Evolutionary conservation across 208 protist genomes (phyloP).

Genomic region (Herpetomonas samuelpessoai): DNA sequence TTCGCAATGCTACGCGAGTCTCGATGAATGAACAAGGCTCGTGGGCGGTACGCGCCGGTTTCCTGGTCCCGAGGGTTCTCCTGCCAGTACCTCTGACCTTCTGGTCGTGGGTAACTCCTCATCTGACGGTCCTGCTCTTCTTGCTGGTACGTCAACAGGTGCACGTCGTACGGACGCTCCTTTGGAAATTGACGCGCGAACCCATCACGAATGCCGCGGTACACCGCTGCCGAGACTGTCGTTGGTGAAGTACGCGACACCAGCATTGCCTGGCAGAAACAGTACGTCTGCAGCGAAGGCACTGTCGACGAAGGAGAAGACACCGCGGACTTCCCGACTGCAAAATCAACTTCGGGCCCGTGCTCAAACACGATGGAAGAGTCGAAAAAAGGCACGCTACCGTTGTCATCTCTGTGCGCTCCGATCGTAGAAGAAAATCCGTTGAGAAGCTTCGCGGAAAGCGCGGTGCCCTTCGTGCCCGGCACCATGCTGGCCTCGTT

Average conservation of each 20-base stretch:
- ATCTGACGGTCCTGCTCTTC: background rate
- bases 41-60: constrained; percentile 13
- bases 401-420: background rate
- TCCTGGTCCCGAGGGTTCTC: background rate
- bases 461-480: constrained; percentile 1
- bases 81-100: background rate
- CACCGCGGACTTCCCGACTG: constrained; percentile 8
- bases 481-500: too few relatives aligned
- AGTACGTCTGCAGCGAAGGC: too few relatives aligned
- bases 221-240: background rate
- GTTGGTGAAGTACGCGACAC: background rate
- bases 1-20: constrained; percentile 29
- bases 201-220: background rate
- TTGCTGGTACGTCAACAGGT: background rate
- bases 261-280: constrained; percentile 11
- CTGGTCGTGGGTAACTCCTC: too few relatives aligned
- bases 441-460: background rate
- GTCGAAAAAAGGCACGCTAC: background rate
- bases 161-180: background rate
- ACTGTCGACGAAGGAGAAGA: too few relatives aligned
- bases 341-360: constrained; percentile 1
- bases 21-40: constrained; percentile 44
- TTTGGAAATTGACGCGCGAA: background rate
- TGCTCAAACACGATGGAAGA: constrained; percentile 1
- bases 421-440: background rate